Evolutionary conservation across 352 stramenopile species (phyloP), one percentile per base, ranked within the genome.

Genomic region (Elongisporangium prolatum): DNA sequence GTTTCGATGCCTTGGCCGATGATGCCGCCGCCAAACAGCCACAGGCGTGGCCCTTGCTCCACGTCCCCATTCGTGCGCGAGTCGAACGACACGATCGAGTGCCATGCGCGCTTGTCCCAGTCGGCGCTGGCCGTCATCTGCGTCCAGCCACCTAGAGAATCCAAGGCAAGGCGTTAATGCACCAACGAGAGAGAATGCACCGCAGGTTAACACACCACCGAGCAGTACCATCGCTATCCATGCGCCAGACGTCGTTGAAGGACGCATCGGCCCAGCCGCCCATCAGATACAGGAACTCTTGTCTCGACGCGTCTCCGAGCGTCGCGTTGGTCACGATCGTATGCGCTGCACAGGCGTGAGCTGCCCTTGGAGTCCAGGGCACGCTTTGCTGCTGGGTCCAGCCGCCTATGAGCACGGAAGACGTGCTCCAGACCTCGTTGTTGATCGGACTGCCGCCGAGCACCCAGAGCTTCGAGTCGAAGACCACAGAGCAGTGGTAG

Each of bases 381-480:
- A 76, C 77, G 20, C 64, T 55, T 4, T 47, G 21, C 20, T 90
- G 70, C 49, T 82, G 72, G 18, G 58, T 59, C 84, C 82, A 91
- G 2, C 54, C 38, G 50, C 82, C 77, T 37, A 56, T 59, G 16
- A 91, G 56, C n/a, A 91, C 63, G 0, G 82, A 91, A 0, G 69
- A 56, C 0, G 84, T 88, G 4, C 69, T 84, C 82, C 83, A 94
- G 40, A 94, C 80, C 16, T 91, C 75, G 63, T 90, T 91, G 59
- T 84, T 90, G 16, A 91, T 59, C n/a, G 84, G 84, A 61, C 73
- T 91, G 1, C 84, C 84, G 9, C 82, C 84, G n/a, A 92, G 66
- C 18, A 94, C 60, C 67, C 78, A 91, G 4, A 92, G 51, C 24
- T 72, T 71, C n/a, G 52, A 57, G 37, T 82, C 56, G 57, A 89